Percentiles rank a stretch among this genome's conserved stretches.
Conservation (phyloP, 2,329 filamentous ascomycete species). For the Intubia oerlemansii region DNA sequence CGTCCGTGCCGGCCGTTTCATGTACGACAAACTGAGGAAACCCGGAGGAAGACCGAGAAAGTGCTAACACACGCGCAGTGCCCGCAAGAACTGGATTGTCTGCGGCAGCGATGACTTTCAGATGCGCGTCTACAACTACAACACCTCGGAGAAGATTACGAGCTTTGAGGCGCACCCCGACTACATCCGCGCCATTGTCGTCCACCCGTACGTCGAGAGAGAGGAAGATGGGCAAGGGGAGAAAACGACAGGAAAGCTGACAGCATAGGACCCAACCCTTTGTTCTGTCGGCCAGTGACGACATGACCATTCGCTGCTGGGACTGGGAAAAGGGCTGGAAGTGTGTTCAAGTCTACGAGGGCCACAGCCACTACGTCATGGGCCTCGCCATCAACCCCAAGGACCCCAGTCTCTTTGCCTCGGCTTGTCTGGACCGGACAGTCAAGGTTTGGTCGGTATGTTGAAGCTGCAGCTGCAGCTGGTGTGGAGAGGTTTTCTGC, state of each 20-base stretch:
- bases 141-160: slow-evolving; percentile 96
- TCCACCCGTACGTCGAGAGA: slow-evolving; percentile 60
- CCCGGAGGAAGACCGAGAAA: no score
- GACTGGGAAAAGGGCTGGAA: slow-evolving; percentile 99
- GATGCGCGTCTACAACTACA: slow-evolving; percentile 49
- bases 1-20: slow-evolving; percentile 86
- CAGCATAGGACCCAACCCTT: slow-evolving; percentile 93
- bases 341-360: slow-evolving; percentile 87
- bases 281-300: slow-evolving; percentile 87
- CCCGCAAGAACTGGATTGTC: slow-evolving; percentile 97
- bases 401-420: slow-evolving; percentile 79
- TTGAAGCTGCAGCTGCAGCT: no score
- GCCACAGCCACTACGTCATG: slow-evolving; percentile 89
- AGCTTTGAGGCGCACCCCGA: slow-evolving; percentile 95
- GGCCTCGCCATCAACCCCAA: slow-evolving; percentile 93
- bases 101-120: slow-evolving; percentile 85
- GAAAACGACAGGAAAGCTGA: no score
- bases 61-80: slow-evolving; percentile 16
- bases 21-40: no score
- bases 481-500: no score
- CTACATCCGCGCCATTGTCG: slow-evolving; percentile 90
- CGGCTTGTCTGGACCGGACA: slow-evolving; percentile 84
- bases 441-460: slow-evolving; percentile 45
- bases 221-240: no score
- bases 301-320: slow-evolving; percentile 98